A percentile compares a stretch with the other conserved stretches of the same genome.
Evolutionary conservation across 805 yeast species (phyloP).

Genomic region (Saccharomycopsis oosterbeekiorum): DNA sequence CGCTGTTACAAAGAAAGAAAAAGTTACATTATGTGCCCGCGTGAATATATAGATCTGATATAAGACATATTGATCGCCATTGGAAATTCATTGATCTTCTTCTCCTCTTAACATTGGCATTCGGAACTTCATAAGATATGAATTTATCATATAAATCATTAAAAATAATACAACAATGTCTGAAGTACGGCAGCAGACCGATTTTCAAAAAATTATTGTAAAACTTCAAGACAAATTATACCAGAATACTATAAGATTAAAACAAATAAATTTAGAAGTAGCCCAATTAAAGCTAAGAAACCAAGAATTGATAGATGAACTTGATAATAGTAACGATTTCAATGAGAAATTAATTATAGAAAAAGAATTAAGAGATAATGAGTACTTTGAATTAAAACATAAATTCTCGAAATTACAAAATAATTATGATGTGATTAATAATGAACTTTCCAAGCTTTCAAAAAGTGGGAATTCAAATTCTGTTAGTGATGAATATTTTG

Average conservation of each 20-base stretch:
- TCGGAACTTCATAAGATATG: neutral
- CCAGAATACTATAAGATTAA: conserved; percentile 24
- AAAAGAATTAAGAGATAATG: conserved; percentile 24
- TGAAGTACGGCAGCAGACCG: neutral
- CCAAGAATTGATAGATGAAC: conserved; percentile 13
- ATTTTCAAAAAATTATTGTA: conserved; percentile 28
- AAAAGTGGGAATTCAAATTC: neutral
- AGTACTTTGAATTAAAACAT: conserved; percentile 24
- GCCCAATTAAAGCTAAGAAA: conserved; percentile 25
- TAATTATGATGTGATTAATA: neutral
- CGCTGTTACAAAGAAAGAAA: neutral
- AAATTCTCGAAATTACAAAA: neutral
- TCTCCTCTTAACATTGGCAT: neutral
- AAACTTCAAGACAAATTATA: conserved; percentile 39
- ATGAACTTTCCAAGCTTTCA: neutral
- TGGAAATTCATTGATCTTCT: neutral
- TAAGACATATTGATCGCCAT: neutral
- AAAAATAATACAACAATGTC: neutral
- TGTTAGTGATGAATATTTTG: conserved; percentile 28
- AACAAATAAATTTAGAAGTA: conserved; percentile 23
- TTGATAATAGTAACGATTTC: conserved; percentile 26
- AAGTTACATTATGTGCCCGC: neutral
- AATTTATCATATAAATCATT: too few relatives aligned
- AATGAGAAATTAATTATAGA: conserved; percentile 28
- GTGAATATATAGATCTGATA: neutral